Evolutionary conservation across 2,329 filamentous ascomycete genomes (phyloP), one percentile per base, ranked within the genome.

Genomic region (Colletotrichum sp.): DNA sequence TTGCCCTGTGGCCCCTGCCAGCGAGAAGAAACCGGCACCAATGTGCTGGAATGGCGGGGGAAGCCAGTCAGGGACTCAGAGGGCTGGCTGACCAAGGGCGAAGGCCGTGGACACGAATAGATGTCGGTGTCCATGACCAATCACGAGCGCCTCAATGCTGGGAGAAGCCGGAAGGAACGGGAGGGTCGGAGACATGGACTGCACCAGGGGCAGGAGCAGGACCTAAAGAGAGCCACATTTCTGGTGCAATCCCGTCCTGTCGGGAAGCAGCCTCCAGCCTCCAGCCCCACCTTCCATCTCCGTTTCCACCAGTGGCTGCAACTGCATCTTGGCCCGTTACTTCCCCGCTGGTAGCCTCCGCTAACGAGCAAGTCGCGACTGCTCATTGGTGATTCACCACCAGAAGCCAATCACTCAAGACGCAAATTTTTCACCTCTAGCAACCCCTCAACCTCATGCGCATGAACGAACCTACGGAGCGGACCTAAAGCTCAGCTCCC

Each of bases 21-120:
- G 72, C 72, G 72, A 74, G 72, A 73, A 74, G 64, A 74, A 74
- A 73, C 64, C 70, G 72, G 72, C 72, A 69, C 72, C 72, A 69
- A 11, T 54, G 58, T 27, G 51, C 59, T 73, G 70, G 73, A 51
- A 63, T 70, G 68, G 47, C 63, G 58, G 67, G 63, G 72, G 63
- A 69, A 55, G 38, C 62, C 55, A 16, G 33, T 65, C 62, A 62
- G 70, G 61, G 54, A 57, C 54, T 57, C 54, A 57, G 24, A 57
- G 54, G 62, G 47, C 31, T 18, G 31, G 27, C 27, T 57, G 55
- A 47, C 70, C 6, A 36, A 24, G 38, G 34, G n/a, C 55, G 71
- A 73, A 74, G 62, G 62, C 66, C 68, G 36, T 74, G 57, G 69
- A 72, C 63, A 63, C 57, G 62, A 62, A 72, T 67, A 57, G 72